Evolutionary conservation across 2,329 filamentous ascomycete species (phyloP), one percentile per base, ranked within the genome.

Genomic region (Aspergillus niger): DNA sequence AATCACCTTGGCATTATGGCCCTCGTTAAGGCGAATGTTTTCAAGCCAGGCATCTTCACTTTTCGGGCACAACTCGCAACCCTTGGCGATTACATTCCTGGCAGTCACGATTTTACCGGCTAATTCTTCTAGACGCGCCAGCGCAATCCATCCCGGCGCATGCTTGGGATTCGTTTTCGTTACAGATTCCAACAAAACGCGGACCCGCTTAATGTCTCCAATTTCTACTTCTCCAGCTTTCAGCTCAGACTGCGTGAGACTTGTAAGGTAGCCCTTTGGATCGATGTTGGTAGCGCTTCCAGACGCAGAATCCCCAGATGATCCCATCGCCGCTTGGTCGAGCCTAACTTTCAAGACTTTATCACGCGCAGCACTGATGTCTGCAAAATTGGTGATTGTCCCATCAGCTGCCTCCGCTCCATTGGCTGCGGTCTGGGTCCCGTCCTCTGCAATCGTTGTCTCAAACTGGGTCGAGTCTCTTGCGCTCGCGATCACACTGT

Each of bases 111-210:
- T 90, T 77, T 96, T 96, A 48, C 94, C 94, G 3, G 95, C 95
- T 63, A 96, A 82, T 74, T 98, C 93, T 76, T 99, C 96, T 51
- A 99, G 78, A 70, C 95, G 87, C 15, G 94, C 92, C 3, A 95
- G 91, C 4, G 96, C 95, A 69, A 99, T 96, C 91, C 96, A 99
- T 20, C 92, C 95, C 8, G 95, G 91, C 0, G 91, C 92, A 72
- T 98, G 96, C 64, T 91, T 93, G 2, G 94, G 91, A 74, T 99
- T 99, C 7, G 94, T 97, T 78, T 95, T 96, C 74, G 97, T 96
- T 50, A 98, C 95, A 0, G 94, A 98, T 73, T 97, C 92, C n/a
- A 99, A 81, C 38, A 99, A 83, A 65, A 93, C 89, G 64, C 95
- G 87, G 17, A 96, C 95, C 76, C 95, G 90, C 73, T 97, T 96